These are phyloP conservation scores for Pythium sp. DNA, from an alignment of 352 stramenopile genomes.

Conservation along the genomic window DNA sequence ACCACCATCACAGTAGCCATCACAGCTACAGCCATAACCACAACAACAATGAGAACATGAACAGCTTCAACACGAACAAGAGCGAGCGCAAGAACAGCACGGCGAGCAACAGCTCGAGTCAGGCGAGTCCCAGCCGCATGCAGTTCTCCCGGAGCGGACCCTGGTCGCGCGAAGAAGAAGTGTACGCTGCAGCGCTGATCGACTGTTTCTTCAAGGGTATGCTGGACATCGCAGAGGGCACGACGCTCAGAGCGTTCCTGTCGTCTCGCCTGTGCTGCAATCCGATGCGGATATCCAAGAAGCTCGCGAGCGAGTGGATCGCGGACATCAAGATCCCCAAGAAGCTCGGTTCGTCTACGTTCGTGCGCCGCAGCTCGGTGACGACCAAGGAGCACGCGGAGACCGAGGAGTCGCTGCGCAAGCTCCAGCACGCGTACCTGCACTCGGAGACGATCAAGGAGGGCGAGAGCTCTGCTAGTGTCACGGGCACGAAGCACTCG, in stretches of 20 bases:
- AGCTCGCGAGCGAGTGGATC: slow-evolving; percentile 67
- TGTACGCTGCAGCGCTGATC: slow-evolving; percentile 62
- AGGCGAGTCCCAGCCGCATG: slow-evolving; percentile 10
- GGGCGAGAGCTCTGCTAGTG: background rate
- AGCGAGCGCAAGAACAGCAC: slow-evolving; percentile 18
- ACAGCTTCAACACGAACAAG: background rate
- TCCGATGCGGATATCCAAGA: slow-evolving; percentile 77
- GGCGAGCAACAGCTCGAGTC: slow-evolving; percentile 15
- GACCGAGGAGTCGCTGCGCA: slow-evolving; percentile 37
- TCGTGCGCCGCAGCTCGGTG: slow-evolving; percentile 38
- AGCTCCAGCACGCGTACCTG: slow-evolving; percentile 38
- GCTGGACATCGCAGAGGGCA: slow-evolving; percentile 57
- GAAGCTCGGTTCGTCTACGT: slow-evolving; percentile 66
- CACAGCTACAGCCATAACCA: background rate
- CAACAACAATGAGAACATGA: background rate
- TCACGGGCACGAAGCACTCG: slow-evolving; percentile 11
- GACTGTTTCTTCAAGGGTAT: slow-evolving; percentile 67
- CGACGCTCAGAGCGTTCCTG: slow-evolving; percentile 62
- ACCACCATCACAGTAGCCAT: background rate
- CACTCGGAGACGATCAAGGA: slow-evolving; percentile 18
- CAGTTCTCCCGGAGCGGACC: slow-evolving; percentile 52
- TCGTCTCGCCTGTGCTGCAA: slow-evolving; percentile 64
- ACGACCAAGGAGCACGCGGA: slow-evolving; percentile 28
- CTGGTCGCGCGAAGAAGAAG: slow-evolving; percentile 68
- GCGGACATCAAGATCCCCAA: slow-evolving; percentile 69